Conservation (phyloP, 2,329 filamentous ascomycete genomes). For the Thermothelomyces thermophilus region DNA sequence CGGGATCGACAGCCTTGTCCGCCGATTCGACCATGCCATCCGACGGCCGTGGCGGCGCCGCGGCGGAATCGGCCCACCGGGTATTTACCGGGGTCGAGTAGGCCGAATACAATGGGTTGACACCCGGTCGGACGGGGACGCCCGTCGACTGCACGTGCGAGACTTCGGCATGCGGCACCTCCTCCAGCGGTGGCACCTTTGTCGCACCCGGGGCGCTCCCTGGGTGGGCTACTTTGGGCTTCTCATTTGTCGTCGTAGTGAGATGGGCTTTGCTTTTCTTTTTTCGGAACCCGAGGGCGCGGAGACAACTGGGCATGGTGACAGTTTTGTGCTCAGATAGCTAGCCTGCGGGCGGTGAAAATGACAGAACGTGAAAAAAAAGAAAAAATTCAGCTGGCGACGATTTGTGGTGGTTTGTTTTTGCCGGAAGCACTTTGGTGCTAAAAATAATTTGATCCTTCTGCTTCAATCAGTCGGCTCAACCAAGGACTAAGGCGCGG, state of each 20-base stretch:
- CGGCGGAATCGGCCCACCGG: slow-evolving; percentile 3
- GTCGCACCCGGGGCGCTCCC: not conserved
- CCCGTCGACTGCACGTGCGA: not conserved
- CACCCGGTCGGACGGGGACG: slow-evolving; percentile 9
- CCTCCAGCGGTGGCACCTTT: not conserved
- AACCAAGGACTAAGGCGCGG: too few relatives aligned
- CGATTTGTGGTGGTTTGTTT: too few relatives aligned
- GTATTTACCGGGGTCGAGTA: slow-evolving; percentile 14
- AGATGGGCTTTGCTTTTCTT: not conserved
- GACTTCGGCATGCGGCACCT: too few relatives aligned
- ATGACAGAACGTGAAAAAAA: too few relatives aligned
- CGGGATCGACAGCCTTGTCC: slow-evolving; percentile 5
- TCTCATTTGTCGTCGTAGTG: not conserved
- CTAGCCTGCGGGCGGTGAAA: too few relatives aligned
- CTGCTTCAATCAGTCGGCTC: too few relatives aligned
- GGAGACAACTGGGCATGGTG: slow-evolving; percentile 2
- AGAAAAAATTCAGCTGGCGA: too few relatives aligned
- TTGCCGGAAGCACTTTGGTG: too few relatives aligned
- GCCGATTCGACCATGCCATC: not conserved
- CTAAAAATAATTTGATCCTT: too few relatives aligned
- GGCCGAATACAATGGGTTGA: slow-evolving; percentile 11
- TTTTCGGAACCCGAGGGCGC: not conserved
- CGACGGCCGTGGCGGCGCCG: not conserved
- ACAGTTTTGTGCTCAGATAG: not conserved
- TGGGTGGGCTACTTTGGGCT: not conserved